phyloP scores from a whole-genome alignment of 225 moss, liverwort and hornwort genomes.

The Lunularia cruciata region DNA sequence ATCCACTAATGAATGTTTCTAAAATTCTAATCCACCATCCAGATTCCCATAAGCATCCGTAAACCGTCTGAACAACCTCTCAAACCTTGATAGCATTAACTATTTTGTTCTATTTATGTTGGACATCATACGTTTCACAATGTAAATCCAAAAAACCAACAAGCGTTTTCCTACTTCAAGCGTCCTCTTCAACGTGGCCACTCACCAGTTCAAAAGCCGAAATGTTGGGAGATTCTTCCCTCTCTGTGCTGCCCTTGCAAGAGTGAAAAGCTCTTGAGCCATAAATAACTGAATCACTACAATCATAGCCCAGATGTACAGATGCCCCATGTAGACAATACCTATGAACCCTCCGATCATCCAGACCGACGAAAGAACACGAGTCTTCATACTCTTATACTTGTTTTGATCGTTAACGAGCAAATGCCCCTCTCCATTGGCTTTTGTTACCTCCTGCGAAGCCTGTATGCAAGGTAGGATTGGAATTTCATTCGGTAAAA shows the following conservation, averaged over 20 bases:
- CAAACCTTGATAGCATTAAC: too few relatives aligned
- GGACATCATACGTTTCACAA: neutral
- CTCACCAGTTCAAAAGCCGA: conserved; percentile 89
- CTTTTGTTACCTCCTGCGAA: conserved; percentile 31
- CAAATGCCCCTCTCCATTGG: conserved; percentile 31
- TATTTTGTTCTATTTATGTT: too few relatives aligned
- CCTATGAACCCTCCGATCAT: conserved; percentile 93
- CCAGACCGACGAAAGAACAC: conserved; percentile 86
- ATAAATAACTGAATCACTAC: conserved; percentile 96
- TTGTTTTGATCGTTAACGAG: conserved; percentile 53
- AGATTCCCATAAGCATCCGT: too few relatives aligned
- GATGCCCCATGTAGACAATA: conserved; percentile 94
- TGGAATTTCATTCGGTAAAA: neutral
- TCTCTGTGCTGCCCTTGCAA: conserved; percentile 65
- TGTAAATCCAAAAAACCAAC: too few relatives aligned
- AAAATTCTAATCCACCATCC: too few relatives aligned
- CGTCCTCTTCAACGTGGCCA: neutral
- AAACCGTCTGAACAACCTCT: too few relatives aligned
- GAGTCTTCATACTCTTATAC: conserved; percentile 87
- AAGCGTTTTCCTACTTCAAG: neutral
- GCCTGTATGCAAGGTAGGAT: conserved; percentile 20
- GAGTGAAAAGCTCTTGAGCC: conserved; percentile 94
- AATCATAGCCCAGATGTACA: conserved; percentile 99
- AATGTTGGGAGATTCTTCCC: conserved; percentile 81
- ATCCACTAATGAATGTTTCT: too few relatives aligned